Conservation (phyloP, 345 rosid genomes). For the Xanthoceras sorbifolium region DNA sequence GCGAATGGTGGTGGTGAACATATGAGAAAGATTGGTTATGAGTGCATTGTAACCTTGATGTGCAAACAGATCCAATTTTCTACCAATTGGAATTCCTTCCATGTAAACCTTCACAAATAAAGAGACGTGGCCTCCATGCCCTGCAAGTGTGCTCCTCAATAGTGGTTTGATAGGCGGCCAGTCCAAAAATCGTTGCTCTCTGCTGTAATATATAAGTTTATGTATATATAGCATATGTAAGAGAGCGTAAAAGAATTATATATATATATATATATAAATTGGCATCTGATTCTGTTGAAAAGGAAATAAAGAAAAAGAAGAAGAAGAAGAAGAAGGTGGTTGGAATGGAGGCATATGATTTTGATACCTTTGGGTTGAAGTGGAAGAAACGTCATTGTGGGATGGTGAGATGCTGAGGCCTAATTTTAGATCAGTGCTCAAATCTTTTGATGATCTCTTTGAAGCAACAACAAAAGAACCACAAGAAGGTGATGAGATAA, state of each 20-base stretch:
- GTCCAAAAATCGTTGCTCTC: constrained; percentile 20
- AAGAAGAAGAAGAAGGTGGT: too few relatives aligned
- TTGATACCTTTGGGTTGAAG: background rate
- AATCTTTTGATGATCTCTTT: constrained; percentile 14
- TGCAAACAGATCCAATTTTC: constrained; percentile 51
- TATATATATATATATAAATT: background rate
- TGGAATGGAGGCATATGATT: too few relatives aligned
- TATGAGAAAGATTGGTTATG: constrained; percentile 25
- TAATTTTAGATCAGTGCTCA: constrained; percentile 39
- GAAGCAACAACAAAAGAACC: background rate
- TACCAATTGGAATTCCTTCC: constrained; percentile 62
- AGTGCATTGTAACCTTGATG: constrained; percentile 35
- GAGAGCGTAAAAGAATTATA: background rate
- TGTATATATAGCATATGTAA: background rate
- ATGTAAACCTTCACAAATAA: constrained; percentile 53
- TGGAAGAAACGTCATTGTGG: constrained; percentile 4
- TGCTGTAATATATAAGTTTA: background rate
- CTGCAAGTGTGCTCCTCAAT: constrained; percentile 32
- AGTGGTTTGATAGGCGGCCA: constrained; percentile 44
- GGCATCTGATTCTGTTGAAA: background rate
- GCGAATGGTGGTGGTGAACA: constrained; percentile 35
- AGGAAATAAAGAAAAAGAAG: too few relatives aligned
- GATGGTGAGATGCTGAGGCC: constrained; percentile 37
- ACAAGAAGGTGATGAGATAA: constrained; percentile 8
- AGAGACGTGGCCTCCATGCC: background rate